Evolutionary conservation across 805 yeast species (phyloP), one percentile per base, ranked within the genome.

Genomic region (Candida sphagnicola): DNA sequence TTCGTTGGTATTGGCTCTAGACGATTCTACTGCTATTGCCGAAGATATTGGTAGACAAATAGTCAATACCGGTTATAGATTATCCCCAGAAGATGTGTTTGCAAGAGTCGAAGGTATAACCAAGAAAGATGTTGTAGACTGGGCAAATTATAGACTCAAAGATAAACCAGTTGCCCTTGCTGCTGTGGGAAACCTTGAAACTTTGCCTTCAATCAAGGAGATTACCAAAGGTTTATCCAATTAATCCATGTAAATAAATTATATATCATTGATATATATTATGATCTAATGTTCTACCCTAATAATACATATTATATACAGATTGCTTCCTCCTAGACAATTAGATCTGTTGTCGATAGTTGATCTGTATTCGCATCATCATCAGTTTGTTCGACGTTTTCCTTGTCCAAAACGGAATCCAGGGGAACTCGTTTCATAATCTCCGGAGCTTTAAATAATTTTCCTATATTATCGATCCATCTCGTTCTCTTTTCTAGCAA

Each of bases 1-100:
- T 1, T 86, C 96, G 0, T 70, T 93, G 39, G 72, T 93, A 36
- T 70, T 93, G 40, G 85, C 96, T 4, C 72, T 93, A 33, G 99
- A 93, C 61, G 96, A 96, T 45, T 82, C 96, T 11, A 89, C 98
- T 5, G 91, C 97, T 5, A 80, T 89, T 35, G 97, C 97, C 23
- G 99, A 93, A 65, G 98, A 93, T 62, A 88, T 93, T 51, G 99
- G 99, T 18, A 82, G 99, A 63, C 99, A 93, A 62, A 72, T 93
- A 40, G 95, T 93, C 31, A 91, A 96, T 38, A 90, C 98, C 3
- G 99, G 99, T 21, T 74, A 67, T 51, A 70, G 88, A 50, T 68
- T 82, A 47, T 64, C 83, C 5, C 89, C 93, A 4, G 85, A 80
- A 55, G 87, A 82, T 47, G 82, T 82, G 10, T 84, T 83, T 54